These are phyloP conservation scores for Clonostachys chloroleuca DNA, from an alignment of 2,329 filamentous ascomycete genomes.

Conservation along the genomic window DNA sequence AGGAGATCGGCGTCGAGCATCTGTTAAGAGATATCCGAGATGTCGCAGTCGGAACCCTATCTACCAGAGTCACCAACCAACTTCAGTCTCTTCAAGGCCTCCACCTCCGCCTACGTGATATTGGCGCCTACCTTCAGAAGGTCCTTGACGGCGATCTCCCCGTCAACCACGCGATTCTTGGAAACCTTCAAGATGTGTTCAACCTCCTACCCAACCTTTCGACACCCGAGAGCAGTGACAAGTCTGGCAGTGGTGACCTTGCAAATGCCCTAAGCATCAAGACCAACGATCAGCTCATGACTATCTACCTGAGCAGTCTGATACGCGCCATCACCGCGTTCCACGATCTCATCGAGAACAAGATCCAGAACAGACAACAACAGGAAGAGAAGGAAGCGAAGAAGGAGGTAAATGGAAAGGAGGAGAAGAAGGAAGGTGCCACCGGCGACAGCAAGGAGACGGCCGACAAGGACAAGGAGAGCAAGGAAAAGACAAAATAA, in stretches of 20 bases:
- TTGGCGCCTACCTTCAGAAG: constrained; percentile 92
- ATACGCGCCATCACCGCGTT: constrained; percentile 98
- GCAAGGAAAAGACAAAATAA: constrained; percentile 49
- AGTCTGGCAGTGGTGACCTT: constrained; percentile 72
- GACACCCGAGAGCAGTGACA: constrained; percentile 67
- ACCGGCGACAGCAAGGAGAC: constrained; percentile 45
- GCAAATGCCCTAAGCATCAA: constrained; percentile 98
- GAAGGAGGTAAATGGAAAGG: constrained; percentile 61
- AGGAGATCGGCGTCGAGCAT: constrained; percentile 98
- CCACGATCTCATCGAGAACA: constrained; percentile 99
- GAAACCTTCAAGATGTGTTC: constrained; percentile 98
- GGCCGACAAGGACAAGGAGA: constrained; percentile 44
- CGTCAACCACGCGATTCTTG: constrained; percentile 94
- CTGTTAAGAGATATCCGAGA: constrained; percentile 96
- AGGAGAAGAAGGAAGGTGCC: constrained; percentile 50
- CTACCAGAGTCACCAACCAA: constrained; percentile 95
- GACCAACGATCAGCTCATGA: constrained; percentile 98
- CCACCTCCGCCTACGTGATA: constrained; percentile 90
- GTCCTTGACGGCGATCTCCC: constrained; percentile 90
- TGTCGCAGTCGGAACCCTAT: constrained; percentile 93
- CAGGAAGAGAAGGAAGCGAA: constrained; percentile 92
- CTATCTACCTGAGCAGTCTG: constrained; percentile 94
- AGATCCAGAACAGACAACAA: constrained; percentile 97
- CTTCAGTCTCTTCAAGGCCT: constrained; percentile 95
- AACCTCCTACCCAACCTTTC: constrained; percentile 96